Base-by-base conservation (phyloP, 2,329 filamentous ascomycete genomes). In the Fusarium sulawesiense region DNA sequence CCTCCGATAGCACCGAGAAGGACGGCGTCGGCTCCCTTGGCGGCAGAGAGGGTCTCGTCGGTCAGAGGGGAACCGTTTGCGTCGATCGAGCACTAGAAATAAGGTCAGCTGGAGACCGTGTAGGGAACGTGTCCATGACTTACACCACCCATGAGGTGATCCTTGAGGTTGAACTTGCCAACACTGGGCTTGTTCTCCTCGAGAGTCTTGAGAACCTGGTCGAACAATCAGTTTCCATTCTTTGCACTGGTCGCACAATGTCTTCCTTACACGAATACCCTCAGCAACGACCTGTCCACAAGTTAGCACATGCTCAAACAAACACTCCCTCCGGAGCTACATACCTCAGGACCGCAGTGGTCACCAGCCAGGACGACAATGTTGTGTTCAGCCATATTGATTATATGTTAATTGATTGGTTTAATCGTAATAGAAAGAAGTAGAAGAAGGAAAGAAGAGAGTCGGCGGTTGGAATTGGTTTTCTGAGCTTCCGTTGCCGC, bases 1-100 rank as follows among this genome's bases (percentile, higher is more conserved):
- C 95, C 95, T 74, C 95, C 95, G 77, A 98, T 97, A 74, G 95
- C 93, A 73, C 94, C 95, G 57, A 98, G 90, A 64, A 98, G 90
- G 64, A 98, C 92, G 41, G 94, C 95, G 80, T 97, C 92, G 70
- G 94, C 94, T 54, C 87, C 85, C 81, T 97, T 94, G 73, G 93
- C 94, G 37, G 93, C 94, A 16, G 84, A 83, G 75, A 98, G 91
- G 67, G 94, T 93, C 76, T 92, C 89, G 74, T 96, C 90, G 56
- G 94, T 97, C 66, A 98, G 85, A 30, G 95, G 90, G 30, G 84
- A 87, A 75, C 93, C 93, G 77, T 89, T 89, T 20, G 89, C 90
- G 77, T 98, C 91, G 81, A 98, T 98, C 49, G 94, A 98, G 80
- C 90, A 92, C 94, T 97, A 75, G 7, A 9, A 9, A 20, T 11